Base-by-base conservation (phyloP, 768 basidiomycete genomes). In the Candolleomyces efflorescens region DNA sequence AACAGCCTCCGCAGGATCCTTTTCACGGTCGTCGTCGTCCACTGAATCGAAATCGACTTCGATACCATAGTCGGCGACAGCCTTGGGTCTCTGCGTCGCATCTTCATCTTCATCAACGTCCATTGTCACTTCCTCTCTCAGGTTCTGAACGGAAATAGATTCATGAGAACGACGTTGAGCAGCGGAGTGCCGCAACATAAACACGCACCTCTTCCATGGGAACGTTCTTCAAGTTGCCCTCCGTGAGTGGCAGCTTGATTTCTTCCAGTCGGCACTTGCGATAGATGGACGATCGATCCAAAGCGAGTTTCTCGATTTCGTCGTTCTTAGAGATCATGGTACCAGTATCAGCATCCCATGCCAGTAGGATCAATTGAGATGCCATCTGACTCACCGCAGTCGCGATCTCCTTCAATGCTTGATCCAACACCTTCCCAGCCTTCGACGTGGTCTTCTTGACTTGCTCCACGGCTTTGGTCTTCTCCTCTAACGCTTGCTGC, bases 231-330 rank as follows among this genome's bases (percentile, higher is more conserved):
- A 98, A 74, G 65, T 84, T 82, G 5, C 96, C 97, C 55, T 80
- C 69, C 13, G 79, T 63, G 12, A 98, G 74, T 0, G 96, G 94
- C 17, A 99, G 70, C 58, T 82, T 82, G 63, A 98, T 89, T 64
- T 97, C 94, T 61, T 99, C 97, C 45, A 99, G 78, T 61, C 94
- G 84, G 71, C 96, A 98, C 66, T 91, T 92, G 15, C 95, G 84
- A 68, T 98, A 98, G 47, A 91, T 81, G 0, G 87, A 77, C 22
- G 93, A 91, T 22, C 96, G 80, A 66, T 98, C 95, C 47, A 92
- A 78, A 0, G 86, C 87, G 24, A 89, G 73, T 67, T 91, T 92
- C 70, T 94, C 92, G 59, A 97, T 97, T 65, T 94, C 90, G 68
- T 96, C 95, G 63, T 73, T 71, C 72, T 72, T 56, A 44, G 20